A percentile compares a stretch with the other conserved stretches of the same genome.
Evolutionary conservation across 225 moss, liverwort and hornwort species (phyloP).

Genomic region (Sphagnum contortum): DNA sequence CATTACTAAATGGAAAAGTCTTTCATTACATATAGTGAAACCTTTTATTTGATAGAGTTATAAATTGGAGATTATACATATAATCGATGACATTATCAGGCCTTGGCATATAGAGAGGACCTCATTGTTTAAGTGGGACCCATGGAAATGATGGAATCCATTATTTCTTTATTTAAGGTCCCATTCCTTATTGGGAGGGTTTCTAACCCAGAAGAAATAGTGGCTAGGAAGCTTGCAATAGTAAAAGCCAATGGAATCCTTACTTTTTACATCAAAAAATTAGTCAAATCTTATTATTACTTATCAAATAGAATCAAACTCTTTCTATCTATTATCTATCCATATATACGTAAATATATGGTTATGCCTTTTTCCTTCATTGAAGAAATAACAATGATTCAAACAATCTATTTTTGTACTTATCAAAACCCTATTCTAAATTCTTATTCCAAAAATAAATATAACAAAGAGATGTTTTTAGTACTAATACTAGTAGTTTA

Average conservation of each 20-base stretch:
- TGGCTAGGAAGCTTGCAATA: neutral
- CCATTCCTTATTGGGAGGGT: neutral
- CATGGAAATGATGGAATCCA: constrained; percentile 1
- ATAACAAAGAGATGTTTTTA: no score
- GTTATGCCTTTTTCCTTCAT: no score
- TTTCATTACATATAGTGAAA: neutral
- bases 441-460: no score
- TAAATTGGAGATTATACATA: neutral
- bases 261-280: neutral
- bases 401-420: no score
- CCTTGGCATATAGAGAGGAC: neutral
- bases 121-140: neutral
- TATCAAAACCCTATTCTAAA: no score
- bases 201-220: neutral
- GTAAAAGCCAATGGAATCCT: neutral
- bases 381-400: no score
- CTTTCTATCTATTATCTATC: no score
- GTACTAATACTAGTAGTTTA: no score
- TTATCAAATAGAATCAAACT: no score
- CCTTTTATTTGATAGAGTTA: neutral
- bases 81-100: neutral
- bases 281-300: neutral
- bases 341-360: no score
- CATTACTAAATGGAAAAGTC: constrained; percentile 1
- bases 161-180: neutral